Base-by-base conservation (phyloP, 2,329 filamentous ascomycete species). In the Aspergillus quadrilineatus region DNA sequence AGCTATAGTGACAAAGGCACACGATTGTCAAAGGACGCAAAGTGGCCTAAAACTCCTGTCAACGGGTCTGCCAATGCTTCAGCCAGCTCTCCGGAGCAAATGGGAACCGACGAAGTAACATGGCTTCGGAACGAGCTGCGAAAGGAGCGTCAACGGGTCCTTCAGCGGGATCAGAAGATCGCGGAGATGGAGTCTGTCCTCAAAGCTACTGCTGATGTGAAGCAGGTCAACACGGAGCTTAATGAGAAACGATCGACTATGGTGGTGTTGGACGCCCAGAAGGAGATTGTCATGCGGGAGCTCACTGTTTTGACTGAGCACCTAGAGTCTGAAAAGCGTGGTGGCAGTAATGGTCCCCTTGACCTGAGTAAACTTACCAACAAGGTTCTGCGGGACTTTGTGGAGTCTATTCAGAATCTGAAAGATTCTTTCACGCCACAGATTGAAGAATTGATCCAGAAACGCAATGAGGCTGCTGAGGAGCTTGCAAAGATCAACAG, bases 211-310 rank as follows among this genome's bases (percentile, higher is more conserved):
- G 79, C 78, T 12, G 83, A 84, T 60, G 85, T 87, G 59, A 89
- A 89, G 74, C 88, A 87, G 65, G 85, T 95, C 30, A 95, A 95
- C 73, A 92, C 89, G 65, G 93, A 92, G 70, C 79, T 97, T 26
- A 82, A 89, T 36, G 92, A 97, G 74, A 97, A 97, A 78, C 84
- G 94, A 57, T 96, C 95, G 67, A 97, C 94, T 0, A 94, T 99
- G 72, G 93, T 93, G 6, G 89, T 95, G 15, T 80, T 97, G 50
- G 93, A 97, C 71, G 93, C 92, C 0, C 91, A 97, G 74, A 91
- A 92, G 50, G 93, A 97, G 75, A 92, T 97, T 72, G 93, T 96
- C 76, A 90, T 97, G 67, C 88, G 90, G 41, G 92, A 97, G 73
- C 80, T 97, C 15, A 91, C 96, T 69, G 88, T 93, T 37, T 83